These are phyloP conservation scores for Pluteus cervinus DNA, from an alignment of 768 basidiomycete genomes.

Conservation along the genomic window DNA sequence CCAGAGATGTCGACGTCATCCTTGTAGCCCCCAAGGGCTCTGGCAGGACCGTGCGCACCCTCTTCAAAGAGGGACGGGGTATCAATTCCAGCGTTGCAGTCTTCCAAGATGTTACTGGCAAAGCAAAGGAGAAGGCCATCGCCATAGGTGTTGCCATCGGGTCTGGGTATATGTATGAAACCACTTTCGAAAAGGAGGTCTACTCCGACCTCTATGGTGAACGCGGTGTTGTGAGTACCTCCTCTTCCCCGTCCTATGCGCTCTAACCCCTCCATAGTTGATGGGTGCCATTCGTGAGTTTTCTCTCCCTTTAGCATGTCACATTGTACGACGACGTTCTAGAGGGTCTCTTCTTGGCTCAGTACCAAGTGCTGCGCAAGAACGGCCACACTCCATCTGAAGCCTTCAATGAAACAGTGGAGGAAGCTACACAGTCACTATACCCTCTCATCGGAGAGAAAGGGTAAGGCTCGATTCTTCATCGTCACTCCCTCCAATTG, in stretches of 20 bases:
- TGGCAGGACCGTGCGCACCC: slow-evolving; percentile 96
- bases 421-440: slow-evolving; percentile 98
- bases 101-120: slow-evolving; percentile 96
- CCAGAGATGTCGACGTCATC: slow-evolving; percentile 94
- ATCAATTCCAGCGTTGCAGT: slow-evolving; percentile 95
- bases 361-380: slow-evolving; percentile 95
- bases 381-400: slow-evolving; percentile 97
- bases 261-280: slow-evolving; percentile 42
- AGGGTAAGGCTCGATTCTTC: slow-evolving; percentile 46
- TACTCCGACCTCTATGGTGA: slow-evolving; percentile 99
- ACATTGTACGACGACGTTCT: slow-evolving; percentile 8
- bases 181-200: slow-evolving; percentile 99
- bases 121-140: slow-evolving; percentile 95
- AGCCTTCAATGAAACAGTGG: slow-evolving; percentile 99
- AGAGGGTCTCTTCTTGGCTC: slow-evolving; percentile 99
- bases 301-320: not conserved
- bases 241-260: not conserved
- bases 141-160: slow-evolving; percentile 93
- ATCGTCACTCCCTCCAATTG: not conserved
- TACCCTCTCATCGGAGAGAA: slow-evolving; percentile 95
- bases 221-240: slow-evolving; percentile 87
- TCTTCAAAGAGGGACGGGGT: slow-evolving; percentile 99
- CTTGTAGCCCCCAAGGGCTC: slow-evolving; percentile 99
- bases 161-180: slow-evolving; percentile 98
- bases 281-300: slow-evolving; percentile 93